Conservation (phyloP, 1,139 yeast genomes). For the Suhomyces coccinellae region DNA sequence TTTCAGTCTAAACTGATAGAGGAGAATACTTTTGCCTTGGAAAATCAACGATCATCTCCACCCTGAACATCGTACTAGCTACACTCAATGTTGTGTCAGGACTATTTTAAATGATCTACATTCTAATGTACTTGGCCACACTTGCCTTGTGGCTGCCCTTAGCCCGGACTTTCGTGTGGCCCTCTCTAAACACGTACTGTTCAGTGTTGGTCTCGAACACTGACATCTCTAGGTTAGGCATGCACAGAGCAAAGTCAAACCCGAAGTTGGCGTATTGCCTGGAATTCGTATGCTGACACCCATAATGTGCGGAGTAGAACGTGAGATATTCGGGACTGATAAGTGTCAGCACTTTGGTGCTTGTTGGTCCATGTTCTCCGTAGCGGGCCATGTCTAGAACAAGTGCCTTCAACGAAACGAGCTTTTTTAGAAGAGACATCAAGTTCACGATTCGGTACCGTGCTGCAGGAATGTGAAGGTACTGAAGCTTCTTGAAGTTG, state of each 20-base stretch:
- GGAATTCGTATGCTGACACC: not conserved
- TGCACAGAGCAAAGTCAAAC: constrained; percentile 8
- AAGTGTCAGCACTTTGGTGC: constrained; percentile 5
- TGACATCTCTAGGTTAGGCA: constrained; percentile 2
- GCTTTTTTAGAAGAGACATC: constrained; percentile 3
- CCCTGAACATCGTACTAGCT: constrained; percentile 35
- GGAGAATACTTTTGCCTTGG: constrained; percentile 53
- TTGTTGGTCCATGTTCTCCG: not conserved
- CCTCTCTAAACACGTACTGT: constrained; percentile 8
- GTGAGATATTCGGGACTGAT: constrained; percentile 8
- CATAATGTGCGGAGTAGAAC: constrained; percentile 5
- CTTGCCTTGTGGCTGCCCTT: not conserved
- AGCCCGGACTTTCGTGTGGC: not conserved
- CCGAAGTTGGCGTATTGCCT: constrained; percentile 14
- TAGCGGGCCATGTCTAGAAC: constrained; percentile 7
- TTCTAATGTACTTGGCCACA: constrained; percentile 1
- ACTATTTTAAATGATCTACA: constrained; percentile 46
- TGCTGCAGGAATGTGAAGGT: constrained; percentile 13
- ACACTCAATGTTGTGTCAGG: constrained; percentile 31
- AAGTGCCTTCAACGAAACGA: not conserved
- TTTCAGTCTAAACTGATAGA: constrained; percentile 51
- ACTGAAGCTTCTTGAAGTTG: constrained; percentile 10
- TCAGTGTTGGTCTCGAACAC: constrained; percentile 7
- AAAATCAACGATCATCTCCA: constrained; percentile 50
- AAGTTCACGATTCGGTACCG: constrained; percentile 7